Percentiles rank a stretch among this genome's conserved stretches.
phyloP scores from a whole-genome alignment of 805 yeast species.

The Wickerhamiella azyma region DNA sequence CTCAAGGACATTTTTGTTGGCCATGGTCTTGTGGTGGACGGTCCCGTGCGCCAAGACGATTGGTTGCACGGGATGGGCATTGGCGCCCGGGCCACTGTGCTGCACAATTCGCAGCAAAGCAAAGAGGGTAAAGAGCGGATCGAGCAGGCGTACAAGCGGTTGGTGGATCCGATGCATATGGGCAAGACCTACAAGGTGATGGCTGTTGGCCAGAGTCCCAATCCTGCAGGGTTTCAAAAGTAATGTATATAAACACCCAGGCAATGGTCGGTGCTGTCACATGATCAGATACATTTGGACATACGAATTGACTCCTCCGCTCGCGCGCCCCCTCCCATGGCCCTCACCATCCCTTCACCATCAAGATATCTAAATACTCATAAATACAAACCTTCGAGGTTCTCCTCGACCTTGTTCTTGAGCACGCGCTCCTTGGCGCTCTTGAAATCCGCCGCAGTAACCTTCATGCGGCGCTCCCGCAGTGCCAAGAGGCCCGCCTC shows the following conservation, averaged over 20 bases:
- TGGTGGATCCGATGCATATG: conserved; percentile 57
- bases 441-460: conserved; percentile 83
- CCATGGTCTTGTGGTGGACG: conserved; percentile 28
- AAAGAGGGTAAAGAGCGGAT: conserved; percentile 40
- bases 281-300: too few species aligned
- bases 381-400: conserved; percentile 83
- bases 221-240: conserved; percentile 2
- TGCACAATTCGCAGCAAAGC: conserved; percentile 32
- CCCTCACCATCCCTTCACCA: too few species aligned
- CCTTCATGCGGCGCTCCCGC: conserved; percentile 96
- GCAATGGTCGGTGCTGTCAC: too few species aligned
- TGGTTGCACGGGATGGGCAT: conserved; percentile 68
- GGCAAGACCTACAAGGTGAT: conserved; percentile 64
- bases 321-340: too few species aligned
- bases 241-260: not conserved
- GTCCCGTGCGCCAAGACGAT: conserved; percentile 64
- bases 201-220: conserved; percentile 28
- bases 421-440: conserved; percentile 88
- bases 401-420: conserved; percentile 94
- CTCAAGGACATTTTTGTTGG: conserved; percentile 28
- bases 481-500: conserved; percentile 93
- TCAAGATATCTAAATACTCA: conserved; percentile 20
- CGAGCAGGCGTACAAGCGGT: conserved; percentile 42
- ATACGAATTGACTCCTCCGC: too few species aligned
- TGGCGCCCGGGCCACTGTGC: conserved; percentile 41